Base-by-base conservation (phyloP, 495 filamentous ascomycete genomes). In the Cryomyces minteri region DNA sequence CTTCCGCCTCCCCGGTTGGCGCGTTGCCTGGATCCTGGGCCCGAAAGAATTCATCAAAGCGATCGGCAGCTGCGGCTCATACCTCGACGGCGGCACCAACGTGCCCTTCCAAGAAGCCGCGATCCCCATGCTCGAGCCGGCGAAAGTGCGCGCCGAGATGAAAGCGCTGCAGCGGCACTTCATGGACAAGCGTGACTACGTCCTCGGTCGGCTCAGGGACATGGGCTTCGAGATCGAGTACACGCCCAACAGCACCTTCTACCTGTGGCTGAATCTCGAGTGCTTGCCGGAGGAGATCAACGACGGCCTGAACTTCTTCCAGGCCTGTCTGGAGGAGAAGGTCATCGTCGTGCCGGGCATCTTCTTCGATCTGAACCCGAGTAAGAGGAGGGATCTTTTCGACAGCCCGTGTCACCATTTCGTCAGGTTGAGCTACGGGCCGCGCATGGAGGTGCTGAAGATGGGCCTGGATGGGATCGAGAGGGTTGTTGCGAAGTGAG, bases 31-130 rank as follows among this genome's bases (percentile, higher is more conserved):
- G 88, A 81, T 96, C 49, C 61, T 96, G 41, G 88, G 88, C 2
- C 88, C 88, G 41, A 94, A 94, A 67, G 88, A 93, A 47, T 96
- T 94, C 66, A 82, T 96, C 66, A 81, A 83, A 58, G 86, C 88
- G 18, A 85, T 96, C 49, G 85, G 85, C 47, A 87, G 81, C 33
- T 92, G 88, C 54, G 88, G 88, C 32, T 84, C 78, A 4, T 96
- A 94, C 67, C 78, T 96, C n/a, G 88, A 95, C 55, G 88, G 88
- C 47, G 88, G 88, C 48, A 82, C 85, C 56, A 94, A 93, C 57
- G 87, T 83, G 4, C 87, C 88, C 25, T 94, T 96, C 73, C 88
- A 95, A 61, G 81, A 94, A 60, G 88, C 88, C 31, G 85, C 88
- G 6, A 73, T 96, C 43, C 73, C 79, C 2, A 92, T 96, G 84